These are phyloP conservation scores for Reutealis trisperma DNA, from an alignment of 345 rosid genomes.

Conservation along the genomic window DNA sequence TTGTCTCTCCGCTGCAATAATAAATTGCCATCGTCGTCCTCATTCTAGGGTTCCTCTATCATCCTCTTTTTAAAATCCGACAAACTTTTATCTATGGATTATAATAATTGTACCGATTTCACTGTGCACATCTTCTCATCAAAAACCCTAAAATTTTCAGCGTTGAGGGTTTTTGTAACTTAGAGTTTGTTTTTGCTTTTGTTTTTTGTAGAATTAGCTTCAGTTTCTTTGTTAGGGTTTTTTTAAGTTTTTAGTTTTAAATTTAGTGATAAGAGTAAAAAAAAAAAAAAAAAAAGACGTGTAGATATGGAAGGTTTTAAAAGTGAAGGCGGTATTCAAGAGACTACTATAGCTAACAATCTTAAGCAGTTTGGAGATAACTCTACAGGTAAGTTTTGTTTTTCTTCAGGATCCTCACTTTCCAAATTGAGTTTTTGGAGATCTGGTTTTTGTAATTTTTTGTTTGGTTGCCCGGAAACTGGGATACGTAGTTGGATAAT, in stretches of 20 bases:
- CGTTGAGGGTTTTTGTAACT: background rate
- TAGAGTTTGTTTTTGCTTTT: background rate
- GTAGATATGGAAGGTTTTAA: background rate
- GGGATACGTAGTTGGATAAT: background rate
- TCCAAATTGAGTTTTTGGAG: background rate
- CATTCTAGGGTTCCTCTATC: background rate
- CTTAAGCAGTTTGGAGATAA: constrained; percentile 35
- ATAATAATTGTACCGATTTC: background rate
- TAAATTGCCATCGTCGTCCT: background rate
- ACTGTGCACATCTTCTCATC: background rate
- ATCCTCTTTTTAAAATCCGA: background rate
- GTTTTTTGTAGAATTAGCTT: background rate
- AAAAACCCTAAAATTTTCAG: background rate
- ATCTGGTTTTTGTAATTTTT: background rate
- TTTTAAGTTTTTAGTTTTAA: background rate
- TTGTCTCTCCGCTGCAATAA: background rate
- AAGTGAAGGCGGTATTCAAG: constrained; percentile 31
- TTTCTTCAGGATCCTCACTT: background rate
- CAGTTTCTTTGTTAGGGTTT: background rate
- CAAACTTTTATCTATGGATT: background rate
- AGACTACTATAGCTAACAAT: constrained; percentile 18
- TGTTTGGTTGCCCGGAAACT: background rate
- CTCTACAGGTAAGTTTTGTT: constrained; percentile 47
- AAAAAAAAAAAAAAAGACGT: background rate
- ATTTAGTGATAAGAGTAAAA: background rate